Base-by-base conservation (phyloP, 306 rosid species). In the Pyrus bretschneideri region DNA sequence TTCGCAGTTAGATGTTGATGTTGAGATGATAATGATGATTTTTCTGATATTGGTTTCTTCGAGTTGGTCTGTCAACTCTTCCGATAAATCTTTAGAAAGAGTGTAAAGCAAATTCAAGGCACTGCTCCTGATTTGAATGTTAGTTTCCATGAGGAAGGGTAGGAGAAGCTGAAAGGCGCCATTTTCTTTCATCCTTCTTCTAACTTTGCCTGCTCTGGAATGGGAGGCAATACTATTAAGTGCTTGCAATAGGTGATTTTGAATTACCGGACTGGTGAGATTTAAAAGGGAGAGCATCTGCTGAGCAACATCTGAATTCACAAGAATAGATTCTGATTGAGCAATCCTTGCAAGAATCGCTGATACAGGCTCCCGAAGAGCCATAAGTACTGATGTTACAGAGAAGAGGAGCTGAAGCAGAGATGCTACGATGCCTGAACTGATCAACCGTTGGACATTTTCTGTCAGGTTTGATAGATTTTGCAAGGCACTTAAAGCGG, bases 331-430 rank as follows among this genome's bases (percentile, higher is more conserved):
- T 75, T 93, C 98, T 3, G 96, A 90, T 70, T 88, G 79, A 61
- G 97, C 93, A 30, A 93, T 86, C 82, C 85, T 85, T n/a, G 96
- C 97, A 23, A 93, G 93, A 89, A 93, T 91, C 12, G 89, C 94
- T 0, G 98, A 89, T 59, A 92, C 96, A 19, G 98, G 97, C 81
- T 93, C 98, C 11, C 98, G 83, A 62, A 93, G 91, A 46, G 91
- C 88, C 97, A 91, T 91, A 52, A 93, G 98, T 30, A 89, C 96
- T 25, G 98, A 93, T 6, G 98, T 93, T 3, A 93, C 98, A 3
- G 97, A 93, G 81, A 93, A 93, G 52, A 93, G 98, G 61, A 93
- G 97, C 77, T 91, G 97, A 58, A 93, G 90, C 51, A 93, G 81
- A 40, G 90, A 78, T 44, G 77, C 78, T 63, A 89, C 81, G 11